These are phyloP conservation scores for Wickerhamomyces silvicola DNA, from an alignment of 805 yeast species.

Conservation along the genomic window DNA sequence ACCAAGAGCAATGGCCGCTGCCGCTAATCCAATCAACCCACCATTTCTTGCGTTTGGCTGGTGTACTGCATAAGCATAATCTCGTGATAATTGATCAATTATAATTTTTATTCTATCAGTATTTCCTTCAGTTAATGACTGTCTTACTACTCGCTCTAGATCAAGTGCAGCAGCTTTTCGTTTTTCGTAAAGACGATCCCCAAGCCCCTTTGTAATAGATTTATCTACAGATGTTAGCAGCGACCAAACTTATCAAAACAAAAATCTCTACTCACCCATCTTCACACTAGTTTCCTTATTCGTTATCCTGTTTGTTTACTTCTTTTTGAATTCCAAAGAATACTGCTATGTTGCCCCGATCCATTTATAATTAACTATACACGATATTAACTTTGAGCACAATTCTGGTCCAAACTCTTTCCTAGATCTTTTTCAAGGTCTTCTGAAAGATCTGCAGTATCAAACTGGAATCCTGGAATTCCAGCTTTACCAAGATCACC, in stretches of 20 bases:
- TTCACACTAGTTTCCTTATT: not conserved
- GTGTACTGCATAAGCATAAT: constrained; percentile 76
- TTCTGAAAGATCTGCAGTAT: constrained; percentile 47
- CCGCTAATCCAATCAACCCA: constrained; percentile 92
- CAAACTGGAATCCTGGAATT: constrained; percentile 37
- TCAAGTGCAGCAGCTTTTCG: constrained; percentile 74
- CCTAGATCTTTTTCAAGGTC: constrained; percentile 32
- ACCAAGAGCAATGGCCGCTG: constrained; percentile 91
- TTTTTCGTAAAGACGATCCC: constrained; percentile 71
- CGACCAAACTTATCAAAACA: not conserved
- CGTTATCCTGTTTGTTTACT: no score
- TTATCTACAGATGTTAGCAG: constrained; percentile 36
- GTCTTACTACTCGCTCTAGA: constrained; percentile 70
- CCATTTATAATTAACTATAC: not conserved
- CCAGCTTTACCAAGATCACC: constrained; percentile 45
- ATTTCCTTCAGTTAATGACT: constrained; percentile 55
- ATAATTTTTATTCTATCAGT: constrained; percentile 50
- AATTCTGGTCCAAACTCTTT: constrained; percentile 46
- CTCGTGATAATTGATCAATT: constrained; percentile 70
- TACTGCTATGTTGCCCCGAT: not conserved
- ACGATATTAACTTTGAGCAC: constrained; percentile 24
- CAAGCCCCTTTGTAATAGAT: constrained; percentile 58
- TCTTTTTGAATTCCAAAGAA: no score
- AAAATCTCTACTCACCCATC: constrained; percentile 1
- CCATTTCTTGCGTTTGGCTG: constrained; percentile 90